Evolutionary conservation across 331 rosid genomes (phyloP), one percentile per base, ranked within the genome.

Genomic region (Phaseolus coccineus): DNA sequence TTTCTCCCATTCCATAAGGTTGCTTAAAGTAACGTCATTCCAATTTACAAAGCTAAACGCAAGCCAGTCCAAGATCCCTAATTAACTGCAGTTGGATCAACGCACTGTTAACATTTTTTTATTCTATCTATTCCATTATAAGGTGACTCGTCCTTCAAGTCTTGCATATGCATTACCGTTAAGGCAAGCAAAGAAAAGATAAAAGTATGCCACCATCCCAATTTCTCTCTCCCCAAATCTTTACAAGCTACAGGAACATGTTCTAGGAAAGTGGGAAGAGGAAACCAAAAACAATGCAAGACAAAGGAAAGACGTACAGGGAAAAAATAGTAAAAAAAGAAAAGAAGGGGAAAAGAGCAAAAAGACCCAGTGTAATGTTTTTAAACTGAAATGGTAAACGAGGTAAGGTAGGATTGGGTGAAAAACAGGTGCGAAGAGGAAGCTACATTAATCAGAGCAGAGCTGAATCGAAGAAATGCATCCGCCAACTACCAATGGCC

Each of bases 61-160:
- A 35, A 12, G 37, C 64, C 85, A 56, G 71, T 50, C 87, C 78
- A 73, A 73, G 81, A 83, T 82, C 76, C 40, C 70, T 25, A 63
- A 66, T 80, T 69, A 31, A 74, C 63, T 47, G 62, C 86, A 75
- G 75, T 65, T 82, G 52, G 62, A 77, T 84, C 81, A 79, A 52
- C 11, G 80, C 74, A 51, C 69, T 40, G 52, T 78, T 71, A 61
- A 65, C 31, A 13, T 68, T 48, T 58, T 56, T 25, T 15, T 15
- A 4, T 15, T 19, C 69, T 71, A 44, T 28, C 66, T 40, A 11
- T 42, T 62, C 63, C 15, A 37, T 5, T 6, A 6, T 37, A 37
- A 37, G 8, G 37, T 11, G 56, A 48, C 73, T 57, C 58, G 58
- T 42, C 58, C 58, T 42, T 61, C 68, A 42, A 77, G 67, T 68